Evolutionary conservation across 2,329 filamentous ascomycete species (phyloP).

Genomic region (Hypoxylon sp.): DNA sequence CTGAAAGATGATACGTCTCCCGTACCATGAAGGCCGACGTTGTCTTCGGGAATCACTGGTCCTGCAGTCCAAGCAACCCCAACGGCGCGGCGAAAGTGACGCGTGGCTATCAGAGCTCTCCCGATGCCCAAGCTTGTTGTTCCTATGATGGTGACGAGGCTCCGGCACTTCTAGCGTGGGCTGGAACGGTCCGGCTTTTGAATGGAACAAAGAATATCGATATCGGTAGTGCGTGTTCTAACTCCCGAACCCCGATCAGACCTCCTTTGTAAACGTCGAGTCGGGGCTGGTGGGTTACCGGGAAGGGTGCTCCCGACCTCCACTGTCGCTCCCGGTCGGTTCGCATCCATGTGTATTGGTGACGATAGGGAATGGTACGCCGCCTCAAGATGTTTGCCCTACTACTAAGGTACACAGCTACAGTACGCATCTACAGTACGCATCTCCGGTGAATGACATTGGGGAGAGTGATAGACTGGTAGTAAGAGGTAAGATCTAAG

Average conservation of each 20-base stretch:
- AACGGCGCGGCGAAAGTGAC: background rate
- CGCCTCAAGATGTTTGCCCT: background rate
- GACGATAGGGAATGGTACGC: background rate
- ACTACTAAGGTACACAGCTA: too few relatives aligned
- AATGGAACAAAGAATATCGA: background rate
- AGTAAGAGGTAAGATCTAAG: too few relatives aligned
- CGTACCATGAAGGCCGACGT: background rate
- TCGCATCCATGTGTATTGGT: too few relatives aligned
- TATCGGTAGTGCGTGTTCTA: background rate
- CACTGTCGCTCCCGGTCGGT: background rate
- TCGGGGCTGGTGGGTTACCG: background rate
- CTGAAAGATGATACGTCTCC: background rate
- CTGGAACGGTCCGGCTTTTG: background rate
- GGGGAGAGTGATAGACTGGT: too few relatives aligned
- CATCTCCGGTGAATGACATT: background rate
- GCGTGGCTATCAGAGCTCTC: background rate
- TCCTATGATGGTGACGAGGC: background rate
- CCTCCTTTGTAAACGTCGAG: background rate
- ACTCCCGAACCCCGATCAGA: background rate
- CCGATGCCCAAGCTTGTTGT: background rate
- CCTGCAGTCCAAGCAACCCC: background rate
- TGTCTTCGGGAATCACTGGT: background rate
- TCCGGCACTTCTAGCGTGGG: background rate
- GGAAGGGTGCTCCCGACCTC: background rate
- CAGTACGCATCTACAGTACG: too few relatives aligned